These are phyloP conservation scores for Lyophyllum shimeji DNA, from an alignment of 768 basidiomycete genomes.

Conservation along the genomic window DNA sequence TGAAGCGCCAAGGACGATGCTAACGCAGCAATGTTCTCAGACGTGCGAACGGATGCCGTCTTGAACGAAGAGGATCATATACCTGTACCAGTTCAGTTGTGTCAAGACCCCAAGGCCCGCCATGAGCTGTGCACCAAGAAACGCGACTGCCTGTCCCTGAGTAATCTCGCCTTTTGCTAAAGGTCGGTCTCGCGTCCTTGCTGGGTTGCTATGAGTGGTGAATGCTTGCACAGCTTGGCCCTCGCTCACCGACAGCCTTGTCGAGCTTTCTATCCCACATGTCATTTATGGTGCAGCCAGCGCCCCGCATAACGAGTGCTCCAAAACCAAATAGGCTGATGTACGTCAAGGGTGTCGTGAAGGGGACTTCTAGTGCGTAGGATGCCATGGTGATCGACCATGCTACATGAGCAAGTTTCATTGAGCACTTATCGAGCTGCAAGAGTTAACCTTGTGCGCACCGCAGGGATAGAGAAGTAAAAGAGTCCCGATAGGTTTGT, in stretches of 20 bases:
- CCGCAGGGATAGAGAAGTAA: slow-evolving; percentile 94
- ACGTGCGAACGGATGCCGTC: background rate
- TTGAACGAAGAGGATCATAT: slow-evolving; percentile 19
- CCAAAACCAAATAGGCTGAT: slow-evolving; percentile 84
- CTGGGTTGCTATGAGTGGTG: slow-evolving; percentile 36
- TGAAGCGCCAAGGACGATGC: slow-evolving; percentile 89
- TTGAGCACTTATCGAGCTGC: slow-evolving; percentile 4
- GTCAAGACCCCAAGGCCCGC: slow-evolving; percentile 83
- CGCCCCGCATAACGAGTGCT: slow-evolving; percentile 94
- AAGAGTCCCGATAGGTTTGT: slow-evolving; percentile 95
- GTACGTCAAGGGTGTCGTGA: slow-evolving; percentile 70
- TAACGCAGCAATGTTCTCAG: slow-evolving; percentile 26
- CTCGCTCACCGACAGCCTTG: slow-evolving; percentile 78
- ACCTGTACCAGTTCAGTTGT: slow-evolving; percentile 97
- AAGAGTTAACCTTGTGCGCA: slow-evolving; percentile 37
- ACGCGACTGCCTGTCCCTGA: slow-evolving; percentile 69
- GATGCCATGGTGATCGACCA: slow-evolving; percentile 99
- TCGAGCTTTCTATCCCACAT: slow-evolving; percentile 97
- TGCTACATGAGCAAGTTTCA: slow-evolving; percentile 50
- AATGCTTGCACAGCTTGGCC: background rate
- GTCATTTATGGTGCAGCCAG: slow-evolving; percentile 98
- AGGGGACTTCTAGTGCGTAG: slow-evolving; percentile 70
- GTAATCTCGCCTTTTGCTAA: slow-evolving; percentile 83
- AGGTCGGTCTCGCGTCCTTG: slow-evolving; percentile 84
- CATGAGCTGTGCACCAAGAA: slow-evolving; percentile 80